These are phyloP conservation scores for Spergularia bocconei DNA, from an alignment of 148 eudicot species.

Conservation along the genomic window DNA sequence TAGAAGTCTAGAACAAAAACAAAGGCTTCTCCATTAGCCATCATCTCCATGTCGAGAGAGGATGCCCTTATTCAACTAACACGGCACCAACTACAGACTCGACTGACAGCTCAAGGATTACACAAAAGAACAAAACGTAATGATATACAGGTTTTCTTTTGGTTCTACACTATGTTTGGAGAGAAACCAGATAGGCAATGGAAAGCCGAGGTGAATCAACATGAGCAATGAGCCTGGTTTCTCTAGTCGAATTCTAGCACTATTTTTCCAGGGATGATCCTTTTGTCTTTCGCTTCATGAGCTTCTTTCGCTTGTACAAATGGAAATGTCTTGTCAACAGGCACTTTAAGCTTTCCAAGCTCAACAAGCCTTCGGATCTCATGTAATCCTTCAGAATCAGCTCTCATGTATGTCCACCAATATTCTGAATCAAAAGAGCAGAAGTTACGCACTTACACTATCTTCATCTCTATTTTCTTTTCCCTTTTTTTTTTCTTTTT, in stretches of 20 bases:
- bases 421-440: slow-evolving; percentile 50
- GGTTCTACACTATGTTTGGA: neutral
- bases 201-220: neutral
- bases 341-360: slow-evolving; percentile 76
- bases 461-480: neutral
- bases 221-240: neutral
- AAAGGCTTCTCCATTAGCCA: neutral
- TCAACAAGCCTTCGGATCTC: slow-evolving; percentile 69
- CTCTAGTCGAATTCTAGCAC: slow-evolving; percentile 76
- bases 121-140: neutral
- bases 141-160: neutral
- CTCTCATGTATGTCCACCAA: slow-evolving; percentile 91
- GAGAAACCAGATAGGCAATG: neutral
- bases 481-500: no score
- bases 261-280: slow-evolving; percentile 74
- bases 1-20: neutral
- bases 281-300: slow-evolving; percentile 82
- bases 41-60: slow-evolving; percentile 2
- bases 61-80: slow-evolving; percentile 21
- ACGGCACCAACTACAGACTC: slow-evolving; percentile 2
- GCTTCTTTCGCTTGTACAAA: slow-evolving; percentile 81
- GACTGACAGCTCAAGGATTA: neutral
- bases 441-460: neutral
- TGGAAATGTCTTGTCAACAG: slow-evolving; percentile 79
- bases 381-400: slow-evolving; percentile 83